Conservation (phyloP, 139 green algal genomes). For the Chlorokybus atmophyticus region DNA sequence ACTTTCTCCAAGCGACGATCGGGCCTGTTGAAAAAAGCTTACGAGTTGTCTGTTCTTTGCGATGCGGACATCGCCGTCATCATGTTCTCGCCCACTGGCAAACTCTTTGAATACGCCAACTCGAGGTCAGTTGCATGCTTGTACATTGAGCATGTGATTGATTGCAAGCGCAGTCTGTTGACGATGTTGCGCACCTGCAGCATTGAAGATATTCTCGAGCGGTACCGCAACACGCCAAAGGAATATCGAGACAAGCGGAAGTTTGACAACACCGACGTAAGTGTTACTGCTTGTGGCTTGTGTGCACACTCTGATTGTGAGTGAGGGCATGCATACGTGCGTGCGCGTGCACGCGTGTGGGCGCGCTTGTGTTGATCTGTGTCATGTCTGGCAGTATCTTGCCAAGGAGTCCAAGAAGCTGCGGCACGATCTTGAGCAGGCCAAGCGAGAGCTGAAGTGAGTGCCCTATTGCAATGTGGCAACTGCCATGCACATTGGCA, state of each 20-base stretch:
- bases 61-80: constrained; percentile 22
- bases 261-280: no score
- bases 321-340: no score
- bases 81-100: constrained; percentile 26
- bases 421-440: no score
- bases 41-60: constrained; percentile 24
- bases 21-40: constrained; percentile 25
- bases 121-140: constrained; percentile 1
- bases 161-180: neutral
- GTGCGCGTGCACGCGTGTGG: no score
- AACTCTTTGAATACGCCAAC: constrained; percentile 26
- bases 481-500: no score
- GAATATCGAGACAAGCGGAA: constrained; percentile 2
- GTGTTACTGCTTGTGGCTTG: no score
- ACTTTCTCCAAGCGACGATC: constrained; percentile 31
- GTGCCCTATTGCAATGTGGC: no score
- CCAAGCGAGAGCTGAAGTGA: no score
- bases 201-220: constrained; percentile 6
- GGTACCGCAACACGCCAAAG: constrained; percentile 2
- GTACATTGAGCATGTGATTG: neutral
- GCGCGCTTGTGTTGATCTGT: no score
- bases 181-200: neutral
- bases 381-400: no score
- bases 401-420: no score
- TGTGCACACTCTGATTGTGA: neutral